Base-by-base conservation (phyloP, 208 protist genomes). In the Sergeia podlipaevii region DNA sequence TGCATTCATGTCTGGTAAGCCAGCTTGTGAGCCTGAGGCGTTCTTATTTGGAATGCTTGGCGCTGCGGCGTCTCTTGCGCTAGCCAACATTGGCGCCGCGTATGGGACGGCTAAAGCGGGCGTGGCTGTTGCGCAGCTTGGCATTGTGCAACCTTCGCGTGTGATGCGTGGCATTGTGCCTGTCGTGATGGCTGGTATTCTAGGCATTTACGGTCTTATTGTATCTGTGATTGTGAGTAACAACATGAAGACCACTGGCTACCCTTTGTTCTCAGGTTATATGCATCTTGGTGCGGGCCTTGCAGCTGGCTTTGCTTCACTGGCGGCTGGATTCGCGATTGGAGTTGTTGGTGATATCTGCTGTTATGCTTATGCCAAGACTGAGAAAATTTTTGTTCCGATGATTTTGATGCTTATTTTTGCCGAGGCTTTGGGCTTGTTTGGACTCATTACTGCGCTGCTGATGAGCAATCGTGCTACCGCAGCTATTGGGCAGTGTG, bases 361-460 rank as follows among this genome's bases (percentile, higher is more conserved):
- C 64, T 89, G 80, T 65, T 81, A 89, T 62, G 88, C 91, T 8
- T 95, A 93, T 56, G 88, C 75, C 50, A 89, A 97, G 67, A 96
- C 98, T 58, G 97, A 97, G 45, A 96, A 90, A 57, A 90, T 99
- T 18, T 99, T 99, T 77, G 97, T 99, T 29, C 95, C 91, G 42
- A 99, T 99, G 98, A 98, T 99, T 84, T 87, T 99, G 29, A 99
- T 99, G 85, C 97, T 99, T 55, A 99, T 99, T 90, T 99, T 99
- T 56, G 88, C 81, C 8, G 98, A 99, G 80, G 98, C 98, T 42
- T 89, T 99, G 17, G 98, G 95, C 53, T 70, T 98, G 0, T 98
- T 99, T 67, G 98, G 98, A 44, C 85, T 99, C 33, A 99, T 99
- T 65, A 97, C 99, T 29, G 96, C 95, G 36, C 76, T 99, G 6